Base-by-base conservation (phyloP, 805 yeast species). In the Kuraishia borneana region DNA sequence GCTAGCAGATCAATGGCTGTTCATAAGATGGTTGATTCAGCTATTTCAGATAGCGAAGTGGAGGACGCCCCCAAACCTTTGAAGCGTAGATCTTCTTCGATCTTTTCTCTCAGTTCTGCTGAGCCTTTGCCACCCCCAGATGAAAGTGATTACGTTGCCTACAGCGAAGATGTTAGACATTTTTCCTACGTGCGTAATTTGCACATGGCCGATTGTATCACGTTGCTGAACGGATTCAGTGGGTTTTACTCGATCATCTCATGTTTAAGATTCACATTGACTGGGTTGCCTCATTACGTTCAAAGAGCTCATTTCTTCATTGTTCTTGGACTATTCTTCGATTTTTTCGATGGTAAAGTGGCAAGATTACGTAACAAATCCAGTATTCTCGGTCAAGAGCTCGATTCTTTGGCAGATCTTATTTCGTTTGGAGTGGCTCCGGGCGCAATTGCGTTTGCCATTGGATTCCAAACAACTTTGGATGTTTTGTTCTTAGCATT, bases 351-450 rank as follows among this genome's bases (percentile, higher is more conserved):
- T 54, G 98, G 98, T 23, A 76, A 94, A 48, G 98, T 89, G 6
- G 98, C 98, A 3, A 73, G 98, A 51, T 70, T 92, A 61, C 74
- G 96, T 60, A 82, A 87, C 54, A 85, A 88, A 61, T 73, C 94
- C 2, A 80, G 94, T 9, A 68, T 92, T 36, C 83, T 92, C 83
- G 98, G 98, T 40, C 97, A 92, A 59, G 98, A 92, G 61, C 72
- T 92, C 48, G 98, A 92, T 54, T 88, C 96, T 1, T 69, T 92
- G 47, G 98, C 98, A 17, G 98, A 92, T 59, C 72, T 92, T 48
- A 73, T 89, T 25, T 83, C 95, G 9, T 92, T 92, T 54, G 94
- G 96, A 41, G 95, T 89, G 22, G 88, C 95, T 2, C 98, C 98
- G 2, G 95, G 96, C 6, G 68, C 85, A 12, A 78, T 84, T 54